phyloP scores from a whole-genome alignment of 768 basidiomycete species.

The Lactarius quietus region DNA sequence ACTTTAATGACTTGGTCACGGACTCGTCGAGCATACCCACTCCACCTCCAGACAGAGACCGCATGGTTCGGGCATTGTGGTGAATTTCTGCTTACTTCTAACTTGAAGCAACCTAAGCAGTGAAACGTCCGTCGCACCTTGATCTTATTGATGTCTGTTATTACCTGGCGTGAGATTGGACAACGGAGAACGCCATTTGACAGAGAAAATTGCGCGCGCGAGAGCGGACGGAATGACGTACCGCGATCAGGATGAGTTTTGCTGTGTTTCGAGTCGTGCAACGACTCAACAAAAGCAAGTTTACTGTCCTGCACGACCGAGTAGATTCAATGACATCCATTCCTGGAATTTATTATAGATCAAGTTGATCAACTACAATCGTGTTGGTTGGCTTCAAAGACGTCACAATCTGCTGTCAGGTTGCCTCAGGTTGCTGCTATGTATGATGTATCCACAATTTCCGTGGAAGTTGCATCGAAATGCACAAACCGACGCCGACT shows the following conservation, averaged over 20 bases:
- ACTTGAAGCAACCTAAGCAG: neutral
- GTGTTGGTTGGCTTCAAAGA: neutral
- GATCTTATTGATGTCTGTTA: no score
- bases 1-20: neutral
- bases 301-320: neutral
- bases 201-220: neutral
- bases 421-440: neutral
- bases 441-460: neutral
- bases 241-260: neutral
- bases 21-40: neutral
- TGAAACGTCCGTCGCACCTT: no score
- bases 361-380: neutral
- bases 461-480: conserved; percentile 1
- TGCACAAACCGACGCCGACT: neutral
- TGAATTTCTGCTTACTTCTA: neutral
- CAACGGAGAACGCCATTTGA: no score
- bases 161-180: no score
- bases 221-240: no score
- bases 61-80: neutral
- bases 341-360: no score
- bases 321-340: neutral
- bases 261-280: neutral
- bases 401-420: neutral
- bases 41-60: neutral
- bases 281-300: neutral